These are phyloP conservation scores for Ceratopteris richardii DNA, from an alignment of 75 land plant species.

Conservation along the genomic window DNA sequence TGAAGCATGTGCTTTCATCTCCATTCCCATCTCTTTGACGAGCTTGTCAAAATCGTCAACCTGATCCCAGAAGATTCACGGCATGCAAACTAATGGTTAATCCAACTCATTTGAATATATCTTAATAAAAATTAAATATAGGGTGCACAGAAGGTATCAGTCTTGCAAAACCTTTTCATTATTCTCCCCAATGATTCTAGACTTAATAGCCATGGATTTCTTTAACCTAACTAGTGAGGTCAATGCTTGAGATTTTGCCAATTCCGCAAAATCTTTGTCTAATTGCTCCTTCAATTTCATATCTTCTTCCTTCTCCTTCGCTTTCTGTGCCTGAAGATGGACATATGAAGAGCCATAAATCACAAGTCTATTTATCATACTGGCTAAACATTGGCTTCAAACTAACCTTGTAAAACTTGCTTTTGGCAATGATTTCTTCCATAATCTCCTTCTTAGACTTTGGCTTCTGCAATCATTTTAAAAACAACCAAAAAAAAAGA, in stretches of 20 bases:
- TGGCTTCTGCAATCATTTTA: slow-evolving; percentile 16
- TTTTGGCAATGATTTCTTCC: slow-evolving; percentile 76
- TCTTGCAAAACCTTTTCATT: background rate
- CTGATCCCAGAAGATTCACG: slow-evolving; percentile 7
- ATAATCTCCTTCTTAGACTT: slow-evolving; percentile 84
- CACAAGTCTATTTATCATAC: background rate
- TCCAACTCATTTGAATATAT: too few species aligned
- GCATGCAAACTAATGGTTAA: too few species aligned
- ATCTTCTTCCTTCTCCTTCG: slow-evolving; percentile 84
- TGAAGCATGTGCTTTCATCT: slow-evolving; percentile 74
- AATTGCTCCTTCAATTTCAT: slow-evolving; percentile 55
- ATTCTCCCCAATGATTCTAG: background rate
- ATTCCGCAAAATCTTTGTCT: slow-evolving; percentile 56
- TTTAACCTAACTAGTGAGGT: slow-evolving; percentile 47
- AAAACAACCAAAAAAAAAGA: background rate
- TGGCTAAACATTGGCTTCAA: too few species aligned
- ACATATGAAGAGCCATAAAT: slow-evolving; percentile 8
- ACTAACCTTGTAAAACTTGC: slow-evolving; percentile 71
- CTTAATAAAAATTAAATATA: too few species aligned
- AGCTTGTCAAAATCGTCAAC: slow-evolving; percentile 80
- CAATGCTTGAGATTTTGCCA: slow-evolving; percentile 62
- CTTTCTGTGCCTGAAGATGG: slow-evolving; percentile 63
- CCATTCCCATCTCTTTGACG: slow-evolving; percentile 61
- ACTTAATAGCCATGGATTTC: slow-evolving; percentile 8
- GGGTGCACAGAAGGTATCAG: background rate